phyloP scores from a whole-genome alignment of 2,329 filamentous ascomycete species.

The Colletotrichum gigasporum region DNA sequence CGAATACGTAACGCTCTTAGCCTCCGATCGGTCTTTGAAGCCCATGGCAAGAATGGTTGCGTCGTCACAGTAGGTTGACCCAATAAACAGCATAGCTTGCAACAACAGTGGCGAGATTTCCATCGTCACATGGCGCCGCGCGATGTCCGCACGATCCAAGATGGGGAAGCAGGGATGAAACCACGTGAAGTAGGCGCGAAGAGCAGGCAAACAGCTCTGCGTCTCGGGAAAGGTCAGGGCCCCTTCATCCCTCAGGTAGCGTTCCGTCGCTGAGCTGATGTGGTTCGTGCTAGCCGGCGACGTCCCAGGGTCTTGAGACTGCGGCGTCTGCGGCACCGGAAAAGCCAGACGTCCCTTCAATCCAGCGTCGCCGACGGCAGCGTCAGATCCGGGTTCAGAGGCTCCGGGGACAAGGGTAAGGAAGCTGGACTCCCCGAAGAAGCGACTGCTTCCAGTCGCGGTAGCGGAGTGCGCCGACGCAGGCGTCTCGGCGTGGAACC shows the following conservation, averaged over 20 bases:
- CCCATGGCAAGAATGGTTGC: constrained; percentile 53
- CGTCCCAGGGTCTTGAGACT: constrained; percentile 13
- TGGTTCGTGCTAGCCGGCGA: constrained; percentile 23
- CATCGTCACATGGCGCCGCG: constrained; percentile 47
- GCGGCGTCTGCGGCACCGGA: constrained; percentile 24
- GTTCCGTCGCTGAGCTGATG: constrained; percentile 32
- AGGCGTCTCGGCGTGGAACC: constrained; percentile 23
- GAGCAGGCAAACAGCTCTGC: constrained; percentile 33
- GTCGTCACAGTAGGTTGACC: constrained; percentile 61
- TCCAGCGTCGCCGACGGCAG: neutral
- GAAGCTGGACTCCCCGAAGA: constrained; percentile 51
- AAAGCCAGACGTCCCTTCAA: constrained; percentile 33
- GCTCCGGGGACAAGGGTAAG: constrained; percentile 41
- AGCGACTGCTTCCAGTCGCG: constrained; percentile 34
- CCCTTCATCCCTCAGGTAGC: constrained; percentile 35
- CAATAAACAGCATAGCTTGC: constrained; percentile 64
- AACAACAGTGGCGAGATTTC: constrained; percentile 59
- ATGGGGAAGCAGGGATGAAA: constrained; percentile 67
- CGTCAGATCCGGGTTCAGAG: neutral
- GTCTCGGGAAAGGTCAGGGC: constrained; percentile 34
- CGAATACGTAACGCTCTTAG: constrained; percentile 60
- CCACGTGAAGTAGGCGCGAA: constrained; percentile 64
- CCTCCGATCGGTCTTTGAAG: constrained; percentile 57
- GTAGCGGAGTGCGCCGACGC: constrained; percentile 7
- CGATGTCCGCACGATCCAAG: constrained; percentile 55